Evolutionary conservation across 1,284 basidiomycete genomes (phyloP).

Genomic region (Cryptococcus sp.): DNA sequence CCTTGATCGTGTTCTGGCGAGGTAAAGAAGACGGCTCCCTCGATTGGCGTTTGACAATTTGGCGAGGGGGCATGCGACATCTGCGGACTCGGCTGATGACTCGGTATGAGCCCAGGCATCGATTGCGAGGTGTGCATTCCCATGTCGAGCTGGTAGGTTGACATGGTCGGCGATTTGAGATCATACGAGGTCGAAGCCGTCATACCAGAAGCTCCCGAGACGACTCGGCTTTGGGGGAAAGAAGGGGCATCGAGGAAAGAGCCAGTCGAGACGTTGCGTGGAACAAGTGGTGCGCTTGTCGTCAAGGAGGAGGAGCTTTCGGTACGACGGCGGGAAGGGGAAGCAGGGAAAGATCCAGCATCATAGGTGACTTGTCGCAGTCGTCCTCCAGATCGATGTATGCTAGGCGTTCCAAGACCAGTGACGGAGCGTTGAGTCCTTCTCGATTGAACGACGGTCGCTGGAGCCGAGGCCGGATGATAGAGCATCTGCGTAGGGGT

Average conservation of each 20-base stretch:
- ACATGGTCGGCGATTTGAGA: constrained; percentile 1
- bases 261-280: neutral
- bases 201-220: neutral
- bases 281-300: neutral
- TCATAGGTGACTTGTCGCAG: neutral
- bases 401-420: constrained; percentile 3
- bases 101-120: constrained; percentile 9
- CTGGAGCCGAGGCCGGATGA: neutral
- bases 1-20: constrained; percentile 16
- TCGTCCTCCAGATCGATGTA: neutral
- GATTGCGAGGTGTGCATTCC: constrained; percentile 12
- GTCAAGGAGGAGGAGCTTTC: neutral
- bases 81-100: constrained; percentile 4
- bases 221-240: neutral
- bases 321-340: constrained; percentile 1
- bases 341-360: neutral
- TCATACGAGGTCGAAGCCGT: constrained; percentile 5
- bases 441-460: neutral
- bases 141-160: neutral
- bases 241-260: neutral
- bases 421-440: constrained; percentile 1
- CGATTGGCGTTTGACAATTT: constrained; percentile 12
- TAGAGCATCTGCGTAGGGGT: neutral
- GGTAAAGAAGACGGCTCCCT: constrained; percentile 10
- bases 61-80: constrained; percentile 14